Percentiles rank a stretch among this genome's conserved stretches.
These are phyloP conservation scores for Geosmithia putterillii DNA, from an alignment of 2,329 filamentous ascomycete genomes.

Conservation along the genomic window DNA sequence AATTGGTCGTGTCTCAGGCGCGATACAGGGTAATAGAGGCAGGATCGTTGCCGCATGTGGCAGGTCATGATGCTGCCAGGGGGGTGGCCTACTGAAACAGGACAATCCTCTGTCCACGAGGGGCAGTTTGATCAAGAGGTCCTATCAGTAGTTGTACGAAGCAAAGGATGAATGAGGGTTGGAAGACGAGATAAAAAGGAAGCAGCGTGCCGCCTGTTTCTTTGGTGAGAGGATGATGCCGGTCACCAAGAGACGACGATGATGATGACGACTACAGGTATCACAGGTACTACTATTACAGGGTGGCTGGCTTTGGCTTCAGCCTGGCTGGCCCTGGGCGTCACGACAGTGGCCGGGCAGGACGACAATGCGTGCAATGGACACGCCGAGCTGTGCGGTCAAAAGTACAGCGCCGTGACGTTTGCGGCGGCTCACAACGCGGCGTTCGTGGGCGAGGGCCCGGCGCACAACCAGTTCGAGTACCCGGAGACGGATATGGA, in stretches of 20 bases:
- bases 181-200: too few species aligned
- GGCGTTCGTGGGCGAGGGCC: conserved; percentile 41
- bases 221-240: too few species aligned
- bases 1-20: too few species aligned
- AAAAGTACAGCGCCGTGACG: conserved; percentile 40
- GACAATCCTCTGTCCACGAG: neutral
- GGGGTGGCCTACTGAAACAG: neutral
- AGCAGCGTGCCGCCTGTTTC: too few species aligned
- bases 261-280: too few species aligned
- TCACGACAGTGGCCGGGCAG: neutral
- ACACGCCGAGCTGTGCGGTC: conserved; percentile 33
- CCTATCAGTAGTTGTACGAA: too few species aligned
- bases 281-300: too few species aligned
- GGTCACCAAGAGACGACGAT: too few species aligned
- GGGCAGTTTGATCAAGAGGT: neutral
- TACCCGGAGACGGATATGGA: conserved; percentile 42
- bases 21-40: too few species aligned
- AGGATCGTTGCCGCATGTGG: neutral
- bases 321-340: neutral
- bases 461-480: conserved; percentile 43
- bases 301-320: too few species aligned
- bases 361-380: conserved; percentile 33
- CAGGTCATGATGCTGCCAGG: neutral
- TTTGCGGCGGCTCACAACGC: conserved; percentile 49
- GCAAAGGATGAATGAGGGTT: too few species aligned